phyloP scores from a whole-genome alignment of 2,329 filamentous ascomycete genomes.

The Pestalotiopsis sp. region DNA sequence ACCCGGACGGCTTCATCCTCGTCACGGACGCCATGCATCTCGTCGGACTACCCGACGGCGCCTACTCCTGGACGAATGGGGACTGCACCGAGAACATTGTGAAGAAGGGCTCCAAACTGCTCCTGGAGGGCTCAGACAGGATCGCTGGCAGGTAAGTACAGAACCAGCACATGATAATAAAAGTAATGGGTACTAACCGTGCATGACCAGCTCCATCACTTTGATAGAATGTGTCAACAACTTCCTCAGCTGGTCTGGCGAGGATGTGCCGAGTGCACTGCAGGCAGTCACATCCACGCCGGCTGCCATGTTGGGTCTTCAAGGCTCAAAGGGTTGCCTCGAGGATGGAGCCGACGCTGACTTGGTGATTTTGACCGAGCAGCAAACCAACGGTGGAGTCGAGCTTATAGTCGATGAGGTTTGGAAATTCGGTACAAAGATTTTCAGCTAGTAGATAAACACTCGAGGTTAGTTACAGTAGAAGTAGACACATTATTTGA shows the following conservation, averaged over 20 bases:
- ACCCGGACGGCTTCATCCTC: constrained; percentile 82
- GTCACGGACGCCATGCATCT: constrained; percentile 94
- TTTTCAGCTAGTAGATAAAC: neutral
- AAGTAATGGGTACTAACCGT: neutral
- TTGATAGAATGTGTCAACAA: constrained; percentile 84
- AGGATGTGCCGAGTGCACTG: constrained; percentile 68
- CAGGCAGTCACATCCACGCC: constrained; percentile 77
- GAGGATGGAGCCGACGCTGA: constrained; percentile 68
- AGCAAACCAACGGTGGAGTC: constrained; percentile 44
- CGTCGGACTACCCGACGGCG: constrained; percentile 80
- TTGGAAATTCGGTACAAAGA: constrained; percentile 73
- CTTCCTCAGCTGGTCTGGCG: constrained; percentile 75
- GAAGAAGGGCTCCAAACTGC: constrained; percentile 73
- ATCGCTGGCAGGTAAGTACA: constrained; percentile 72
- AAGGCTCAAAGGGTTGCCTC: constrained; percentile 67
- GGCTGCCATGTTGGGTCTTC: constrained; percentile 73
- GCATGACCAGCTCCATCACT: constrained; percentile 59
- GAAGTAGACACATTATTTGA: neutral
- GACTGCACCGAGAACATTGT: constrained; percentile 60
- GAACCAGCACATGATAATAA: neutral
- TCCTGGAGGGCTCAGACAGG: constrained; percentile 76
- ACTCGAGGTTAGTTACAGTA: neutral
- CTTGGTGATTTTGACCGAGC: constrained; percentile 68
- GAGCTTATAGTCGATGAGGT: constrained; percentile 72
- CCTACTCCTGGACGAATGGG: constrained; percentile 84